Evolutionary conservation across 192 early-diverging fungal genomes (phyloP).

Genomic region (Gaertneriomyces semiglobifer): DNA sequence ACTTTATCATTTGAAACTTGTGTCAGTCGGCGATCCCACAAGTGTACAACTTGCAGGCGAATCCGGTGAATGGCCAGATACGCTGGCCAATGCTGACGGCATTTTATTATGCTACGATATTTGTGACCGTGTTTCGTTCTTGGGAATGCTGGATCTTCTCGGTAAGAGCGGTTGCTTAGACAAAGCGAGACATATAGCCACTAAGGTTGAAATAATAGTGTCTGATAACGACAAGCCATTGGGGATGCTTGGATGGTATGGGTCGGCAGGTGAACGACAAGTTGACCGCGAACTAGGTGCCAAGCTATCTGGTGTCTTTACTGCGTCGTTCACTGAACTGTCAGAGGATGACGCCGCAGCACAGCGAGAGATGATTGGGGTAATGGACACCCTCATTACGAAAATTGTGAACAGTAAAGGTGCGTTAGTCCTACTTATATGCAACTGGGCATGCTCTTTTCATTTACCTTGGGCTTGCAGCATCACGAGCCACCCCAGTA

Average conservation of each 20-base stretch:
- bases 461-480: too few species aligned
- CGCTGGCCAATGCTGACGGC: conserved; percentile 19
- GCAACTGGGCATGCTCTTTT: too few species aligned
- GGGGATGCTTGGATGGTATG: conserved; percentile 27
- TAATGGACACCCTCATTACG: not conserved
- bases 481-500: too few species aligned
- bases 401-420: conserved; percentile 8
- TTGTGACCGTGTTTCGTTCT: conserved; percentile 25
- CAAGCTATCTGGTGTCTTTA: conserved; percentile 31
- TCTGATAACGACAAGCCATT: conserved; percentile 21
- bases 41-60: not conserved
- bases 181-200: too few species aligned
- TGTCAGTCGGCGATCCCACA: not conserved
- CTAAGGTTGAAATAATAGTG: not conserved
- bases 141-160: conserved; percentile 34
- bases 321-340: conserved; percentile 25
- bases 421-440: not conserved
- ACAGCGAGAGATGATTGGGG: not conserved
- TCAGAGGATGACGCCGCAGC: not conserved
- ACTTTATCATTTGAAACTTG: not conserved
- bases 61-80: not conserved
- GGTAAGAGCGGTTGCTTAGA: conserved; percentile 2
- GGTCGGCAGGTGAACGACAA: conserved; percentile 26
- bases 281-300: conserved; percentile 32
- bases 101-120: conserved; percentile 37